Evolutionary conservation across 1,284 basidiomycete genomes (phyloP).

Genomic region (Heterobasidion irregulare): DNA sequence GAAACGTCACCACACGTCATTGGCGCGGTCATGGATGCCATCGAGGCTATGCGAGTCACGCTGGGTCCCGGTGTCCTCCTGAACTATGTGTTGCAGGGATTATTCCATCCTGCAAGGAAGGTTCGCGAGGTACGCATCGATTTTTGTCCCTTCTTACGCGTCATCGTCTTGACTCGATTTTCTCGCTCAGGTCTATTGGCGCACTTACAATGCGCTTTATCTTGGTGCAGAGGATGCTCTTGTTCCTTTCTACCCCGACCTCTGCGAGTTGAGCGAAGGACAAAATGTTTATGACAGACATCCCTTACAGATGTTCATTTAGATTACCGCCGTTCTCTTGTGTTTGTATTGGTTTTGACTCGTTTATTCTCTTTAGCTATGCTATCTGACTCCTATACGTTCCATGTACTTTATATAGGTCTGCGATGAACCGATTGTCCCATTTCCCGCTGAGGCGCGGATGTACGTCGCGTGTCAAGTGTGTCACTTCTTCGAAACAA

Average conservation of each 20-base stretch:
- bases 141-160: neutral
- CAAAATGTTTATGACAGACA: slow-evolving; percentile 86
- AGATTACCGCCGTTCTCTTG: slow-evolving; percentile 10
- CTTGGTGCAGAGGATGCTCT: slow-evolving; percentile 85
- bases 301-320: slow-evolving; percentile 77
- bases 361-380: neutral
- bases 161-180: neutral
- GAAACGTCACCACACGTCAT: slow-evolving; percentile 99
- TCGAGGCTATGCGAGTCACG: slow-evolving; percentile 95
- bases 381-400: neutral
- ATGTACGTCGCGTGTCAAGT: no score
- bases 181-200: slow-evolving; percentile 65
- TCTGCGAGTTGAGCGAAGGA: slow-evolving; percentile 81
- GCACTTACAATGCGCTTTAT: slow-evolving; percentile 87
- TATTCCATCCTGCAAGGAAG: slow-evolving; percentile 94
- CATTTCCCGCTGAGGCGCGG: no score
- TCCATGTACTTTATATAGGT: neutral
- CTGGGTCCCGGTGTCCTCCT: slow-evolving; percentile 91
- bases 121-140: slow-evolving; percentile 73
- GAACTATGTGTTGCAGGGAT: slow-evolving; percentile 85
- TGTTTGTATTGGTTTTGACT: neutral
- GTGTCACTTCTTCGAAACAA: neutral
- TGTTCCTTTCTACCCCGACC: slow-evolving; percentile 92
- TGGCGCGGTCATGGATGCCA: slow-evolving; percentile 91
- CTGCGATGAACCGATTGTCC: no score